A percentile compares a stretch with the other conserved stretches of the same genome.
Evolutionary conservation across 1,284 basidiomycete species (phyloP).

Genomic region (Irpex lacteus): DNA sequence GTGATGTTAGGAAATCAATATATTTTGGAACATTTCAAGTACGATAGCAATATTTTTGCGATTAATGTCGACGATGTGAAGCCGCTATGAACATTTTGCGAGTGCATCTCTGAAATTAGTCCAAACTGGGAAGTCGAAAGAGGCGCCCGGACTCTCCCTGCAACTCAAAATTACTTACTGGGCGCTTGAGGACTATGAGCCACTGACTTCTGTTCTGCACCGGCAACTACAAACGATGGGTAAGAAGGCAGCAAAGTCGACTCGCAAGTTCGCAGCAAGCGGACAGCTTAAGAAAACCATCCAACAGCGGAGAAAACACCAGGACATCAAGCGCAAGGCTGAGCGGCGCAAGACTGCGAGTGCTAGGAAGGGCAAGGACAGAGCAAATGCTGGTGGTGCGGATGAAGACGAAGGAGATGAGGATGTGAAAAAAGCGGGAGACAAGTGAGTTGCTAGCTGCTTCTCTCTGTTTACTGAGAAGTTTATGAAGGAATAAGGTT

Average conservation of each 20-base stretch:
- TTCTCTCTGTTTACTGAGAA: constrained; percentile 6
- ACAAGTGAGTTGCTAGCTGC: constrained; percentile 25
- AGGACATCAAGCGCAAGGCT: constrained; percentile 72
- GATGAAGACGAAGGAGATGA: constrained; percentile 39
- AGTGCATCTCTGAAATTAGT: too few species aligned
- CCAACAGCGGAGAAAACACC: constrained; percentile 72
- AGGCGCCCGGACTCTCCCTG: too few species aligned
- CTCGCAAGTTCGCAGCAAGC: constrained; percentile 83
- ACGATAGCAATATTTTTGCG: too few species aligned
- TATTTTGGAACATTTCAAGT: too few species aligned
- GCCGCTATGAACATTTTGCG: too few species aligned
- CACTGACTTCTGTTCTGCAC: neutral
- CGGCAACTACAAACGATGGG: constrained; percentile 40
- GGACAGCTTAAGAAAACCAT: constrained; percentile 87
- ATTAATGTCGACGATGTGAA: too few species aligned
- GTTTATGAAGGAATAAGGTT: constrained; percentile 22
- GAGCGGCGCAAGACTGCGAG: constrained; percentile 52
- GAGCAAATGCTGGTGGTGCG: constrained; percentile 13
- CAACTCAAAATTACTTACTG: neutral
- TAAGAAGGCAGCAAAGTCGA: constrained; percentile 69
- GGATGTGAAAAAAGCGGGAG: constrained; percentile 35
- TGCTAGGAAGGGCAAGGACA: constrained; percentile 39
- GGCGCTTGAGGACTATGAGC: neutral
- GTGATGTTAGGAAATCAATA: too few species aligned
- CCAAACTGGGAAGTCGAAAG: too few species aligned